Conservation (phyloP, 345 rosid genomes). For the Rhodamnia rubescens region DNA sequence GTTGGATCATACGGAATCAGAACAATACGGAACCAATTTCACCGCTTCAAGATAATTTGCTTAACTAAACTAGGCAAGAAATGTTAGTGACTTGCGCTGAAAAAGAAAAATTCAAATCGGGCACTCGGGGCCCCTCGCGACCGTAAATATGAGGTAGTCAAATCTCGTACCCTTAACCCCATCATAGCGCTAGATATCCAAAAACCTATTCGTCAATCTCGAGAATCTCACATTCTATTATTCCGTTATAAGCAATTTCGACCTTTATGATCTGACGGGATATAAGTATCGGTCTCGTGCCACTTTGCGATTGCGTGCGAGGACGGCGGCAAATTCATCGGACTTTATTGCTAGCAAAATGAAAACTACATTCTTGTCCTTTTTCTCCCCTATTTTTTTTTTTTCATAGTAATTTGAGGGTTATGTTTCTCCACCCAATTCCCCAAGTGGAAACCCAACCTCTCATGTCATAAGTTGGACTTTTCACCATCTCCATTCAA, state of each 20-base stretch:
- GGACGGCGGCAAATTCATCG: background rate
- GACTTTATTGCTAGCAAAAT: background rate
- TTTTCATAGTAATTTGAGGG: background rate
- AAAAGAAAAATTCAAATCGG: background rate
- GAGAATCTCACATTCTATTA: no score
- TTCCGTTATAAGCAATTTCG: background rate
- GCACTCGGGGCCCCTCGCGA: background rate
- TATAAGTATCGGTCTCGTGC: background rate
- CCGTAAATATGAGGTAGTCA: fast-evolving
- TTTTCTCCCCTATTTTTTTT: background rate
- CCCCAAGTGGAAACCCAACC: background rate
- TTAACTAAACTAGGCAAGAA: background rate
- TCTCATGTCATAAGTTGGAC: background rate
- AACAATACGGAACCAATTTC: background rate
- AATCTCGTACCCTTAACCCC: background rate
- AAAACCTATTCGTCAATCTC: background rate
- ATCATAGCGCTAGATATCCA: fast-evolving
- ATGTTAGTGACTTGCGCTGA: background rate
- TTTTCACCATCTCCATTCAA: background rate
- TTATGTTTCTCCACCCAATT: background rate
- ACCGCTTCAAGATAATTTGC: background rate
- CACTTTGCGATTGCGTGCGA: fast-evolving
- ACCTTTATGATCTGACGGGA: fast-evolving
- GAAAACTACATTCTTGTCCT: background rate
- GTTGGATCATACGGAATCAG: background rate